These are phyloP conservation scores for Saccharomycopsis schoenii DNA, from an alignment of 805 yeast genomes.

Conservation along the genomic window DNA sequence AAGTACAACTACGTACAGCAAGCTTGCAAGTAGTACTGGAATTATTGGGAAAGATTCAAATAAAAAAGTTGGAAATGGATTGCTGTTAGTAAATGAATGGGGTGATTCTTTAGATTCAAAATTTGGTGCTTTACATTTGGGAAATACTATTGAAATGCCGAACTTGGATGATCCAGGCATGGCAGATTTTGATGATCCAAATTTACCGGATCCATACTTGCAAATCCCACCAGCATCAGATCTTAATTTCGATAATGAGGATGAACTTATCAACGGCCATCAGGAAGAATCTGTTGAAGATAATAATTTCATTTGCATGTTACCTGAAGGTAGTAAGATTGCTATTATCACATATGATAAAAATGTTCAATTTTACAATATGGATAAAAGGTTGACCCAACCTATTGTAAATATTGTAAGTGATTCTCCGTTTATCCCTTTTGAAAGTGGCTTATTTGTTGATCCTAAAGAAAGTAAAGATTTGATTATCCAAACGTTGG, in stretches of 20 bases:
- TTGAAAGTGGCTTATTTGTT: conserved; percentile 66
- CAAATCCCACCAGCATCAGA: neutral
- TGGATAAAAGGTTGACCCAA: conserved; percentile 44
- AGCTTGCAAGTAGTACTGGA: neutral
- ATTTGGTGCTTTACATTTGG: neutral
- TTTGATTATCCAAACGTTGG: conserved; percentile 59
- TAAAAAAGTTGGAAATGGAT: neutral
- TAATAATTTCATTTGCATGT: conserved; percentile 6
- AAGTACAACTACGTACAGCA: conserved; percentile 18
- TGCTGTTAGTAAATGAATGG: neutral
- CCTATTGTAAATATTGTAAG: conserved; percentile 51
- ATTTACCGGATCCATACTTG: neutral
- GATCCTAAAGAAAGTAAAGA: conserved; percentile 59
- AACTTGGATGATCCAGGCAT: neutral
- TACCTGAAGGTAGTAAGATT: conserved; percentile 40
- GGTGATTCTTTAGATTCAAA: neutral
- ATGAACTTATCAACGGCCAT: conserved; percentile 12
- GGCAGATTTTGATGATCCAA: neutral
- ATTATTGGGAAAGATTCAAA: neutral
- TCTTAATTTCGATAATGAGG: conserved; percentile 17
- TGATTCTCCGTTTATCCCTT: conserved; percentile 83
- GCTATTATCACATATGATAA: conserved; percentile 73
- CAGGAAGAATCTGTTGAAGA: neutral
- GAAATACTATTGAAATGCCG: neutral
- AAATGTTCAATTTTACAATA: conserved; percentile 60